phyloP scores from a whole-genome alignment of 345 rosid genomes.

The Citropsis articulata region DNA sequence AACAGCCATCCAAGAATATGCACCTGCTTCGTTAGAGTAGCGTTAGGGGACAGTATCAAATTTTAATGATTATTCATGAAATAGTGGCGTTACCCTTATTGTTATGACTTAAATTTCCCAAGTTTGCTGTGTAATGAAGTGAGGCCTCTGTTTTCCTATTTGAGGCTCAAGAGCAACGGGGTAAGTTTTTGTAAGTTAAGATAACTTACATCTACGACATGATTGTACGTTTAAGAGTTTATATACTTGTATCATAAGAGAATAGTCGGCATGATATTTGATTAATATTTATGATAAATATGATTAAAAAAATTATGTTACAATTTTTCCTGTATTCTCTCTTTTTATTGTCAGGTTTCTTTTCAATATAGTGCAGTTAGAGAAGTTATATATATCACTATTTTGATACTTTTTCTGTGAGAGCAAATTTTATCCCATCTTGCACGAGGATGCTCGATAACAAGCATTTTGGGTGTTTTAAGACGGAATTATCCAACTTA shows the following conservation, averaged over 20 bases:
- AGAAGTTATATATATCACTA: background rate
- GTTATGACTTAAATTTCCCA: slow-evolving; percentile 21
- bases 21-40: slow-evolving; percentile 57
- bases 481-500: background rate
- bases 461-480: background rate
- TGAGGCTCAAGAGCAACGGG: slow-evolving; percentile 7
- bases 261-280: background rate
- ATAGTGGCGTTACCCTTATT: background rate
- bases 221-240: slow-evolving; percentile 16
- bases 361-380: background rate
- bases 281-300: background rate
- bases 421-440: background rate
- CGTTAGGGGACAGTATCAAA: background rate
- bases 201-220: slow-evolving; percentile 8
- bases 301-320: background rate
- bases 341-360: background rate
- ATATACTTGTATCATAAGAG: slow-evolving; percentile 23
- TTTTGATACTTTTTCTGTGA: background rate
- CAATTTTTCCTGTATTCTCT: background rate
- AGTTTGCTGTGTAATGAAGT: slow-evolving; percentile 6
- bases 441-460: background rate
- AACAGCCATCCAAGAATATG: slow-evolving; percentile 69
- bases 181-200: slow-evolving; percentile 11
- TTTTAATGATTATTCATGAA: slow-evolving; percentile 6
- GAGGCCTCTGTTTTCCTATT: slow-evolving; percentile 11